Conservation (phyloP, 495 filamentous ascomycete genomes). For the Hypoxylon trugodes region DNA sequence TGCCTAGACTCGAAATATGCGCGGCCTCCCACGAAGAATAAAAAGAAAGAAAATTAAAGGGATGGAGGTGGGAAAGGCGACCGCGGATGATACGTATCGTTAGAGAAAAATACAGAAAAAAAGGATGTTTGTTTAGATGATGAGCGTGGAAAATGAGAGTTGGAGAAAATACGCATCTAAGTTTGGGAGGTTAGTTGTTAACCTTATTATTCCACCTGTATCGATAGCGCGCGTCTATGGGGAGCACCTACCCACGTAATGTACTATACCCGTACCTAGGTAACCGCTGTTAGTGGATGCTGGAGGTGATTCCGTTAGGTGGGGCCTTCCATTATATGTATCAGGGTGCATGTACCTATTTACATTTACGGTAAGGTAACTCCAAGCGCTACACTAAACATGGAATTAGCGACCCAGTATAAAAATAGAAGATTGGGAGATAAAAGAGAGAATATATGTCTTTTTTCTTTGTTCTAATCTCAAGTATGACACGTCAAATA, state of each 20-base stretch:
- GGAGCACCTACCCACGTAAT: not conserved
- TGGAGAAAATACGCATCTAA: slow-evolving; percentile 8
- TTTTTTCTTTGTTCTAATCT: too few relatives aligned
- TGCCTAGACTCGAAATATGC: slow-evolving; percentile 2
- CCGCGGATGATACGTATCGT: too few relatives aligned
- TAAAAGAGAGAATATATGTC: too few relatives aligned
- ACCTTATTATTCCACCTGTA: not conserved
- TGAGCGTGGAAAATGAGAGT: slow-evolving; percentile 26
- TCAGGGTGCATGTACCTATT: too few relatives aligned
- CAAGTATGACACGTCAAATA: too few relatives aligned
- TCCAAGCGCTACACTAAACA: too few relatives aligned
- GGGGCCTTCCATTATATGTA: too few relatives aligned
- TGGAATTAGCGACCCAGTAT: too few relatives aligned
- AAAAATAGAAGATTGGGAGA: too few relatives aligned
- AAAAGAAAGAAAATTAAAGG: not conserved
- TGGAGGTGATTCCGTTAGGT: too few relatives aligned
- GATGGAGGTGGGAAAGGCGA: not conserved
- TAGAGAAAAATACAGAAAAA: not conserved
- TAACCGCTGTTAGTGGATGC: not conserved
- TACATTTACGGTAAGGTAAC: too few relatives aligned
- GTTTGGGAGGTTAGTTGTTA: slow-evolving; percentile 3
- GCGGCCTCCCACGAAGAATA: not conserved
- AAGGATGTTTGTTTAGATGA: slow-evolving; percentile 29
- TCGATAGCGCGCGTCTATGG: slow-evolving; percentile 15
- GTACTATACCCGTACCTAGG: not conserved